These are phyloP conservation scores for Boletellus ananiceps DNA, from an alignment of 768 basidiomycete genomes.

Conservation along the genomic window DNA sequence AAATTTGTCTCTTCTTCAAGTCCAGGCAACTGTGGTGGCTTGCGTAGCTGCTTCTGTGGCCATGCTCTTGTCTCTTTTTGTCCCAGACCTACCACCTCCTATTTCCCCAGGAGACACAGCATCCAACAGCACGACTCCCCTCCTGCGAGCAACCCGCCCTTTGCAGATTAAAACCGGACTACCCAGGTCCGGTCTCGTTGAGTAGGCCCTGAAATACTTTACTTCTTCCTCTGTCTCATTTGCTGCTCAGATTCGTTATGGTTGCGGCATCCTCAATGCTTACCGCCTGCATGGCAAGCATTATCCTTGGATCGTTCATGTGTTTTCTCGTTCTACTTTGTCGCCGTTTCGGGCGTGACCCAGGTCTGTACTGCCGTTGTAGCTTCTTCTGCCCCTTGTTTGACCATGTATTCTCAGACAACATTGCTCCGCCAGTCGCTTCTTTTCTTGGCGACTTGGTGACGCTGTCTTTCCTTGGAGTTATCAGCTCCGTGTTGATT, in stretches of 20 bases:
- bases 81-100: slow-evolving; percentile 38
- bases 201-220: slow-evolving; percentile 28
- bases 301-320: slow-evolving; percentile 91
- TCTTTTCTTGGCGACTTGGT: slow-evolving; percentile 90
- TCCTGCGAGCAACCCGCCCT: slow-evolving; percentile 21
- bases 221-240: slow-evolving; percentile 5
- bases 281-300: slow-evolving; percentile 70
- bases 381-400: not conserved
- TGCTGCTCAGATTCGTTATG: slow-evolving; percentile 57
- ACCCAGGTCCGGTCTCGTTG: slow-evolving; percentile 35
- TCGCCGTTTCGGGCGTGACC: slow-evolving; percentile 71
- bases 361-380: slow-evolving; percentile 48
- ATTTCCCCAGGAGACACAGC: slow-evolving; percentile 3
- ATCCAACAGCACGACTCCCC: slow-evolving; percentile 11
- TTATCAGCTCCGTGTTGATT: slow-evolving; percentile 68
- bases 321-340: slow-evolving; percentile 76
- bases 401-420: slow-evolving; percentile 49
- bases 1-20: slow-evolving; percentile 83
- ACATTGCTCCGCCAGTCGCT: slow-evolving; percentile 93
- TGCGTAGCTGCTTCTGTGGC: slow-evolving; percentile 78
- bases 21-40: slow-evolving; percentile 89
- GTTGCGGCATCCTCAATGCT: slow-evolving; percentile 77
- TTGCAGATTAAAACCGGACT: slow-evolving; percentile 25
- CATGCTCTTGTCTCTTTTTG: slow-evolving; percentile 62
- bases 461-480: slow-evolving; percentile 79